Base-by-base conservation (phyloP, 306 rosid species). In the Medicago arabica region DNA sequence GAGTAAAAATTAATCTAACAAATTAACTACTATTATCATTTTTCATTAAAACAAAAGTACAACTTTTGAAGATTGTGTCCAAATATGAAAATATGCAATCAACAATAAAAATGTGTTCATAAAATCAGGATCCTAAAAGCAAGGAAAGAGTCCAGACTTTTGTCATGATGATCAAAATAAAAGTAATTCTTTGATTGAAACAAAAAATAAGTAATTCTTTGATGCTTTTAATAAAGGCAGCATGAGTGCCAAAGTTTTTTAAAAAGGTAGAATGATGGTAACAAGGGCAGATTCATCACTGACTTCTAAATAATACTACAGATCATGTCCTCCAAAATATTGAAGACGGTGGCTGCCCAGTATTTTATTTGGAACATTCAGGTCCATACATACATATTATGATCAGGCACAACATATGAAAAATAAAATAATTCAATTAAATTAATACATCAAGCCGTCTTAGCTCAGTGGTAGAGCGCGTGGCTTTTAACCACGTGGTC, bases 61-160 rank as follows among this genome's bases (percentile, higher is more conserved):
- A 28, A 0, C 36, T 0, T 3, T 31, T 31, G 36, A 4, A 5
- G 36, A 31, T 31, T 31, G 36, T 31, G 36, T 31, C 36, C 5
- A 31, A 3, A 31, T 69, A 28, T 23, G 72, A 67, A 21, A 67
- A 67, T 67, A 23, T 54, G 16, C 51, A 71, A 17, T 13, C 13
- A 55, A 12, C 31, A 44, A 12, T 19, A 43, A 15, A 6, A 15
- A 28, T 44, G 3, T 47, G 62, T n/a, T 16, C 12, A 28, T 7
- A 49, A 50, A 31, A 31, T 9, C 9, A 15, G n/a, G 61, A 51
- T 9, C 14, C 31, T 3, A n/a, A 49, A 47, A 25, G 44, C 23
- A 8, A 28, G 44, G 46, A 17, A 47, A 28, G 8, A 69, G 25
- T 28, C 28, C 12, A 12, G 11, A 50, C 59, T 5, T 65, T 58